phyloP scores from a whole-genome alignment of 257 asterid species.

The Nyctanthes arbortristis region DNA sequence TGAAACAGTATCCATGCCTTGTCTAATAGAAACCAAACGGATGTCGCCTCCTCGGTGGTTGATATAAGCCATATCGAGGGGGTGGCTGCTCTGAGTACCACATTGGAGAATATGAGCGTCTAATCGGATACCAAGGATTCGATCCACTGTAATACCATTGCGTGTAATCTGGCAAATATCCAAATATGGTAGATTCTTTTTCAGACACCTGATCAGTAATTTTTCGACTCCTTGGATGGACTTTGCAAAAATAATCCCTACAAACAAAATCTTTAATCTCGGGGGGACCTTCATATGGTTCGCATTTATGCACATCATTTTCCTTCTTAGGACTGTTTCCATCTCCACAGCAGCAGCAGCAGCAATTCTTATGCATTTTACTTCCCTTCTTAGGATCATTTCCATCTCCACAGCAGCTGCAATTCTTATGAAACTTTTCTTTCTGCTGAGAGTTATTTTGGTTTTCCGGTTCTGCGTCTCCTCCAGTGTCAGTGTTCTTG shows the following conservation, averaged over 20 bases:
- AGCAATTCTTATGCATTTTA: conserved; percentile 12
- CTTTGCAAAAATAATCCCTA: too few relatives aligned
- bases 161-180: not conserved
- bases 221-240: too few relatives aligned
- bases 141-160: not conserved
- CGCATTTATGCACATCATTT: too few relatives aligned
- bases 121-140: conserved; percentile 8
- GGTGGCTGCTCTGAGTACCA: conserved; percentile 16
- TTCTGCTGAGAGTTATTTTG: not conserved
- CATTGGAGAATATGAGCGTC: conserved; percentile 11
- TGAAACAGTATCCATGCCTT: too few relatives aligned
- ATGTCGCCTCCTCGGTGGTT: conserved; percentile 15
- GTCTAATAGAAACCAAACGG: conserved; percentile 28
- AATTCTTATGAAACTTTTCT: conserved; percentile 11
- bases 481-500: not conserved
- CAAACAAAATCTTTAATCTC: too few relatives aligned
- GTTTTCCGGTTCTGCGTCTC: not conserved
- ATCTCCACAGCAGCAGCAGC: conserved; percentile 22
- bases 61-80: conserved; percentile 10
- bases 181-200: too few relatives aligned
- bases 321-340: too few relatives aligned
- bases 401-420: conserved; percentile 17
- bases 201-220: conserved; percentile 20
- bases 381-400: too few relatives aligned
- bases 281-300: too few relatives aligned